Percentiles rank a stretch among this genome's conserved stretches.
Conservation (phyloP, 2,329 filamentous ascomycete species). For the Trematosphaeria pertusa region DNA sequence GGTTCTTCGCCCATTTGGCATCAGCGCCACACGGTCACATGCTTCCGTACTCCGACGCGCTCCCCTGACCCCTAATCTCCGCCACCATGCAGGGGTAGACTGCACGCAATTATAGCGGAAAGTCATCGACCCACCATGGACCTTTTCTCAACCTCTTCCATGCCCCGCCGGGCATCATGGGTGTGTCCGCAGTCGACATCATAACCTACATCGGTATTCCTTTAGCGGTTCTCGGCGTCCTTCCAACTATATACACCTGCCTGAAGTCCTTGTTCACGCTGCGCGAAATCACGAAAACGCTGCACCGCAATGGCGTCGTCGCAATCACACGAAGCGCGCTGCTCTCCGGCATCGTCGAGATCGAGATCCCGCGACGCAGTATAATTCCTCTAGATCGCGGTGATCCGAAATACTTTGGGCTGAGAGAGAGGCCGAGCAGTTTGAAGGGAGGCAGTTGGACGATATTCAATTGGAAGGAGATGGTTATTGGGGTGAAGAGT, state of each 20-base stretch:
- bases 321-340: slow-evolving; percentile 69
- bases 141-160: too few species aligned
- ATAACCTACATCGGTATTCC: slow-evolving; percentile 53
- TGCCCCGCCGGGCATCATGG: slow-evolving; percentile 4
- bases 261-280: slow-evolving; percentile 65
- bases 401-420: slow-evolving; percentile 64
- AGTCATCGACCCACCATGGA: too few species aligned
- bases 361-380: slow-evolving; percentile 69
- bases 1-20: not conserved
- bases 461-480: slow-evolving; percentile 70
- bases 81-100: too few species aligned
- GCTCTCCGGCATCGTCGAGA: slow-evolving; percentile 70
- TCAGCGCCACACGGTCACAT: not conserved
- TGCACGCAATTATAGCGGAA: too few species aligned
- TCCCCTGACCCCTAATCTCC: slow-evolving; percentile 3
- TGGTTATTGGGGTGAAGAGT: slow-evolving; percentile 66
- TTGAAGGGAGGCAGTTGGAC: slow-evolving; percentile 70
- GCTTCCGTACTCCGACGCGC: slow-evolving; percentile 5
- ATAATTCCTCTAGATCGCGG: slow-evolving; percentile 67
- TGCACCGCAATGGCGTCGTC: slow-evolving; percentile 62
- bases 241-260: slow-evolving; percentile 72
- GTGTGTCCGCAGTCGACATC: slow-evolving; percentile 28
- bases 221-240: slow-evolving; percentile 66
- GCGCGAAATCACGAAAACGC: slow-evolving; percentile 65
- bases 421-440: slow-evolving; percentile 58